These are phyloP conservation scores for Neurospora tetraspora DNA, from an alignment of 495 filamentous ascomycete species.

Conservation along the genomic window DNA sequence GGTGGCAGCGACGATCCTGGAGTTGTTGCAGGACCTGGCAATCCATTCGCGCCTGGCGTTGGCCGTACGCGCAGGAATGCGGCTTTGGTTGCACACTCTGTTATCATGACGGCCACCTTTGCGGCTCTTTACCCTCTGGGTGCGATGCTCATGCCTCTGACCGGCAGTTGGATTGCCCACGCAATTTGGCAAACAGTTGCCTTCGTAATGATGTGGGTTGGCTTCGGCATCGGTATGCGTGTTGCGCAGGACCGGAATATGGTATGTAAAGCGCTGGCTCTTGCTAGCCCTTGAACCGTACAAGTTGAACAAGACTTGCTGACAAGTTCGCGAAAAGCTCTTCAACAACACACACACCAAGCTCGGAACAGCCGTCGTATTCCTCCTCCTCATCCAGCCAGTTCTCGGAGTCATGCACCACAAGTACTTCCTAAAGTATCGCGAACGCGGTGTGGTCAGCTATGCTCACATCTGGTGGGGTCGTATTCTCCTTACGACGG, in stretches of 20 bases:
- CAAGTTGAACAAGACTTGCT: neutral
- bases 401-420: conserved; percentile 57
- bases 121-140: conserved; percentile 47
- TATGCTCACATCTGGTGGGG: conserved; percentile 63
- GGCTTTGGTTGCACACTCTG: conserved; percentile 29
- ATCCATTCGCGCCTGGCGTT: neutral
- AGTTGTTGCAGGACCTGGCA: neutral
- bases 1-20: neutral
- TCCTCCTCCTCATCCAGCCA: conserved; percentile 53
- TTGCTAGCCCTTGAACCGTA: neutral
- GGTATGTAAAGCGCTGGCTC: conserved; percentile 22
- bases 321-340: conserved; percentile 17
- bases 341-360: conserved; percentile 33
- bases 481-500: conserved; percentile 49
- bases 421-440: conserved; percentile 36
- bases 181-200: conserved; percentile 47
- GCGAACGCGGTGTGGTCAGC: conserved; percentile 43
- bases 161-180: conserved; percentile 45
- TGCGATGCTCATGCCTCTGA: conserved; percentile 44
- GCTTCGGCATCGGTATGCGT: conserved; percentile 51
- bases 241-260: conserved; percentile 26
- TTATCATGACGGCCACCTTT: conserved; percentile 50
- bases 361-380: conserved; percentile 51
- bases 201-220: conserved; percentile 46
- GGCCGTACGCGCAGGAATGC: neutral